These are phyloP conservation scores for Claviceps capensis DNA, from an alignment of 2,329 filamentous ascomycete genomes.

Conservation along the genomic window DNA sequence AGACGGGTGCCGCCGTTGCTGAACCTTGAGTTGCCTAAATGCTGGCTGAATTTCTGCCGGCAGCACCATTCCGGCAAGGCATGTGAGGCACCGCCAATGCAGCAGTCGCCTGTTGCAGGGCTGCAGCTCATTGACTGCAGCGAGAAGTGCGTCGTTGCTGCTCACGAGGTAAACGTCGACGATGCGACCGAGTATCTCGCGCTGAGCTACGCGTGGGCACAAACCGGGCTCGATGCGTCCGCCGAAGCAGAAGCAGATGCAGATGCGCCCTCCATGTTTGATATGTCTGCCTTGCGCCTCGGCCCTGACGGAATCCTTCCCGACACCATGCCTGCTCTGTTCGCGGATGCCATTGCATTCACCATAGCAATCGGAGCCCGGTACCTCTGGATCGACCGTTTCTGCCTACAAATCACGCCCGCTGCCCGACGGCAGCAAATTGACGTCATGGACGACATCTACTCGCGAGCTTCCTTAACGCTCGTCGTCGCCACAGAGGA, in stretches of 20 bases:
- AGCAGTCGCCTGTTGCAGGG: conserved; percentile 11
- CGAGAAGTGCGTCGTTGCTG: conserved; percentile 16
- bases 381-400: conserved; percentile 25
- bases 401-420: conserved; percentile 19
- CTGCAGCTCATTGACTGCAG: conserved; percentile 21
- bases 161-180: conserved; percentile 13
- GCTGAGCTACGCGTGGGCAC: conserved; percentile 22
- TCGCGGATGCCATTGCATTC: conserved; percentile 20
- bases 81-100: conserved; percentile 8
- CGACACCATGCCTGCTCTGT: conserved; percentile 14
- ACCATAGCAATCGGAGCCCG: conserved; percentile 19
- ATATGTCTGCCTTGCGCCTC: not conserved
- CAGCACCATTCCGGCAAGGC: conserved; percentile 14
- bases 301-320: conserved; percentile 11
- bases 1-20: conserved; percentile 18
- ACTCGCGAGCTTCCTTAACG: conserved; percentile 19
- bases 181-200: conserved; percentile 17
- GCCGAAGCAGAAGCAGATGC: not conserved
- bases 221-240: conserved; percentile 9
- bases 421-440: conserved; percentile 16
- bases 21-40: conserved; percentile 16
- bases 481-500: conserved; percentile 22
- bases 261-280: not conserved
- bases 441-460: conserved; percentile 21
- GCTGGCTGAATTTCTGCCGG: conserved; percentile 23